phyloP scores from a whole-genome alignment of 441 rosid genomes.

The Euphorbia celastroides region DNA sequence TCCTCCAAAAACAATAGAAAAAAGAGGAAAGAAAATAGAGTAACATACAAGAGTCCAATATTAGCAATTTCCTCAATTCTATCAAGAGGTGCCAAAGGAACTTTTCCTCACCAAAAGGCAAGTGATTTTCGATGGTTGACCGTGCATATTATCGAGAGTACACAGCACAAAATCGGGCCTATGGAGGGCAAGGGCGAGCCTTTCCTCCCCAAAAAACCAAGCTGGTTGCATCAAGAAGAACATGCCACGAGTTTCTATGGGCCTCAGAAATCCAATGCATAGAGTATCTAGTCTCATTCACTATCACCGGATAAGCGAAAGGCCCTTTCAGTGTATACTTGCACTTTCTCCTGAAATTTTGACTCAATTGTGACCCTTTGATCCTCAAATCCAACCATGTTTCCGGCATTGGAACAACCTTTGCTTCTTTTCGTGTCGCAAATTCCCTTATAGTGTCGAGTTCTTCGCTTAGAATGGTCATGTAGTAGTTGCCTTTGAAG shows the following conservation, averaged over 20 bases:
- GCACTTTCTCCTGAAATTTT: constrained; percentile 58
- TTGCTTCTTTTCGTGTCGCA: constrained; percentile 45
- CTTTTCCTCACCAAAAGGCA: constrained; percentile 57
- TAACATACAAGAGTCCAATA: not conserved
- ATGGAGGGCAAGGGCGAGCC: constrained; percentile 47
- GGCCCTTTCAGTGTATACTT: constrained; percentile 49
- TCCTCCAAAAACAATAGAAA: too few relatives aligned
- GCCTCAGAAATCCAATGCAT: constrained; percentile 72
- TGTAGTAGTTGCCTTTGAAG: constrained; percentile 50
- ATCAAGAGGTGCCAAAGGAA: constrained; percentile 41
- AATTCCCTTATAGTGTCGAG: constrained; percentile 39
- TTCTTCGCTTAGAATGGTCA: constrained; percentile 42
- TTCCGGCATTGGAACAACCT: constrained; percentile 51
- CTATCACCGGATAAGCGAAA: constrained; percentile 42
- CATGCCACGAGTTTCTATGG: constrained; percentile 61
- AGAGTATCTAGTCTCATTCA: constrained; percentile 42
- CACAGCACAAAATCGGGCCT: constrained; percentile 51
- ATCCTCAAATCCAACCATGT: constrained; percentile 64
- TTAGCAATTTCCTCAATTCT: not conserved
- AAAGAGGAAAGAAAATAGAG: too few relatives aligned
- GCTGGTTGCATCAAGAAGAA: constrained; percentile 48
- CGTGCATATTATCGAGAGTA: constrained; percentile 26
- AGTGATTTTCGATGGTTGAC: constrained; percentile 36
- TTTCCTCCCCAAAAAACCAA: constrained; percentile 40
- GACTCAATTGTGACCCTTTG: constrained; percentile 61